These are phyloP conservation scores for Sporothrix curviconia DNA, from an alignment of 2,329 filamentous ascomycete species.

Conservation along the genomic window DNA sequence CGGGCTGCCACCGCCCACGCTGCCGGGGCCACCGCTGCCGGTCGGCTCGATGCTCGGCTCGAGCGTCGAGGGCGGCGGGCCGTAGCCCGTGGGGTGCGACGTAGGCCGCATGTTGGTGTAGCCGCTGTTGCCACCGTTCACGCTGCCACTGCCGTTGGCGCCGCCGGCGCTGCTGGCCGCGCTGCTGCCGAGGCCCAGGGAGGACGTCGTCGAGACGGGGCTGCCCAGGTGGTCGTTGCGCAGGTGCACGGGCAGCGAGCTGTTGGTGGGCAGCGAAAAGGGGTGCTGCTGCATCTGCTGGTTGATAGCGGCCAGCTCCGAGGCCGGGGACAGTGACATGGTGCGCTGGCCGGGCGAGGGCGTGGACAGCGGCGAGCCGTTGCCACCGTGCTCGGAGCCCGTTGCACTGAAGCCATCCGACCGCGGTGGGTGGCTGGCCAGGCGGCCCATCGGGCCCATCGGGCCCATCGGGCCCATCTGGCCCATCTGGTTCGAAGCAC, in stretches of 20 bases:
- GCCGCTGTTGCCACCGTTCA: conserved; percentile 25
- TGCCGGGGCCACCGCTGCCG: conserved; percentile 34
- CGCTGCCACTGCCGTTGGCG: background rate
- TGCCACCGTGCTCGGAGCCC: conserved; percentile 54
- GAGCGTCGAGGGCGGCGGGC: conserved; percentile 72
- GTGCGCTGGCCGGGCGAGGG: conserved; percentile 76
- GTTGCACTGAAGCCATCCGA: conserved; percentile 59
- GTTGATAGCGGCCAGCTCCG: conserved; percentile 64
- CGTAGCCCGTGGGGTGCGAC: conserved; percentile 77
- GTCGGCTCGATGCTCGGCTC: conserved; percentile 74
- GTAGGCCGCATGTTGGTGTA: conserved; percentile 62
- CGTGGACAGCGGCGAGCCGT: conserved; percentile 64
- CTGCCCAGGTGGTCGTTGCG: conserved; percentile 64
- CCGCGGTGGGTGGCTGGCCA: conserved; percentile 43
- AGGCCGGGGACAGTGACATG: conserved; percentile 71
- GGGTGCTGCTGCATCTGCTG: conserved; percentile 55
- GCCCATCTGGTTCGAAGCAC: conserved; percentile 30
- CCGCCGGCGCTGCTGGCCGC: background rate
- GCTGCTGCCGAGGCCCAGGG: conserved; percentile 1
- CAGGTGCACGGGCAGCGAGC: conserved; percentile 75
- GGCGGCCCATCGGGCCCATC: too few relatives aligned
- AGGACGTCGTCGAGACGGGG: conserved; percentile 57
- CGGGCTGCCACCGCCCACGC: conserved; percentile 74
- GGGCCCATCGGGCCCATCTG: too few relatives aligned
- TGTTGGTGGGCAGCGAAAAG: conserved; percentile 66